Evolutionary conservation across 352 stramenopile genomes (phyloP).

Genomic region (Hyphochytrium catenoides): DNA sequence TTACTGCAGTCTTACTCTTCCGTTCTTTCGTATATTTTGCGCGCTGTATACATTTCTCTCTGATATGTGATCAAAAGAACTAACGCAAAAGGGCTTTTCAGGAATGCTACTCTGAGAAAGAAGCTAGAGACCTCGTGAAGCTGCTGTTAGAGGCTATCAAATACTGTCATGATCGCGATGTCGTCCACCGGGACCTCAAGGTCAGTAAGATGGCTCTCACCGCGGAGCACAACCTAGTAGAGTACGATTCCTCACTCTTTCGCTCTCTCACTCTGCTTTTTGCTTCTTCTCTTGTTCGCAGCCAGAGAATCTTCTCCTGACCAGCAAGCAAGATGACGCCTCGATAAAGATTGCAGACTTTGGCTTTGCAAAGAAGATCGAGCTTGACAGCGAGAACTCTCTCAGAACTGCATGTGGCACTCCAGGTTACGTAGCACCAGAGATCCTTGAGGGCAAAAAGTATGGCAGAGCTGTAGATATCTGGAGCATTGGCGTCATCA

Average conservation of each 20-base stretch:
- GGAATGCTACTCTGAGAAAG: conserved; percentile 55
- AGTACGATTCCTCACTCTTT: too few relatives aligned
- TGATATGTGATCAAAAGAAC: too few relatives aligned
- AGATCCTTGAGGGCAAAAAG: conserved; percentile 47
- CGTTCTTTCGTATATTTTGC: too few relatives aligned
- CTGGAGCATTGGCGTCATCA: conserved; percentile 62
- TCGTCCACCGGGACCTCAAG: conserved; percentile 31
- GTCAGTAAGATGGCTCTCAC: too few relatives aligned
- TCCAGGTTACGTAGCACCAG: conserved; percentile 45
- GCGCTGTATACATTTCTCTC: too few relatives aligned
- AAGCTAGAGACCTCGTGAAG: conserved; percentile 50
- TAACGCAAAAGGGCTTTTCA: too few relatives aligned
- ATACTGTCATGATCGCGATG: conserved; percentile 60
- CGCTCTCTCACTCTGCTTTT: neutral
- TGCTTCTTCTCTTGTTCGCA: conserved; percentile 28
- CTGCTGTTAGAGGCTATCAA: conserved; percentile 45
- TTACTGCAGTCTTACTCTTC: too few relatives aligned
- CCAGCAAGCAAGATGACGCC: conserved; percentile 49
- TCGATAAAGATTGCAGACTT: conserved; percentile 77
- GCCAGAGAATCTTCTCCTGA: conserved; percentile 61
- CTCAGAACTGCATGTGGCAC: conserved; percentile 46
- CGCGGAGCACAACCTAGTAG: too few relatives aligned
- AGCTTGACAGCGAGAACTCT: conserved; percentile 24
- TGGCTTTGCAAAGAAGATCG: conserved; percentile 62
- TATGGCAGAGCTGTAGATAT: conserved; percentile 59